phyloP scores from a whole-genome alignment of 768 basidiomycete species.

The Lactarius tabidus region DNA sequence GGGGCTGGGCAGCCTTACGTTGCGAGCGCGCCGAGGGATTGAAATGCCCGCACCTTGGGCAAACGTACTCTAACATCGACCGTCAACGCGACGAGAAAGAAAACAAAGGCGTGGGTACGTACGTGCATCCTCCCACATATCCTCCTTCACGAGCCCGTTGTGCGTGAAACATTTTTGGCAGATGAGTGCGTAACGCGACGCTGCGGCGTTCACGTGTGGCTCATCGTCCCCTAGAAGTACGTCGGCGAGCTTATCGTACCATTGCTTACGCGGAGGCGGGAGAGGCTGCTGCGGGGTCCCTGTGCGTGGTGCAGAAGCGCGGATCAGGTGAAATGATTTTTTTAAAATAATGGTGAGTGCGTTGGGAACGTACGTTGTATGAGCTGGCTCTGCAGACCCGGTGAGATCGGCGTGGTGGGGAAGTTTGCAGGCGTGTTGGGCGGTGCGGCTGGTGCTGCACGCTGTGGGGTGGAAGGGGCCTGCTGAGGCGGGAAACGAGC shows the following conservation, averaged over 20 bases:
- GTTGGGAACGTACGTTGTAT: constrained; percentile 34
- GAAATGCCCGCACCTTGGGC: constrained; percentile 83
- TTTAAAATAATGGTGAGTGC: background rate
- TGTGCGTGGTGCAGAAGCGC: constrained; percentile 19
- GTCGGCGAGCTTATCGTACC: constrained; percentile 88
- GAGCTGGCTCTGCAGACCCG: constrained; percentile 36
- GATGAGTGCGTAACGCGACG: constrained; percentile 74
- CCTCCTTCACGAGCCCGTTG: constrained; percentile 84
- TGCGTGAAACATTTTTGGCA: constrained; percentile 85
- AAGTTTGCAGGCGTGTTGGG: constrained; percentile 23
- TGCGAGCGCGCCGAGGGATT: constrained; percentile 47
- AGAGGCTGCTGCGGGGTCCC: constrained; percentile 40
- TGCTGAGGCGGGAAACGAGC: constrained; percentile 34
- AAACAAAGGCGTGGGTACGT: constrained; percentile 34
- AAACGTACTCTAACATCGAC: constrained; percentile 63
- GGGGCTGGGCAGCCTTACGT: background rate
- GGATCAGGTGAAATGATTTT: background rate
- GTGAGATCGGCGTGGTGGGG: constrained; percentile 25
- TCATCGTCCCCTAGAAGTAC: constrained; percentile 82
- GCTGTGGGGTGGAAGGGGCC: constrained; percentile 27
- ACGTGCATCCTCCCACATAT: constrained; percentile 80
- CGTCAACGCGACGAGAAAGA: background rate
- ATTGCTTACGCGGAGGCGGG: constrained; percentile 61
- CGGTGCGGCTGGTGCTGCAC: constrained; percentile 29
- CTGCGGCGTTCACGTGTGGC: constrained; percentile 35